Evolutionary conservation across 2,329 filamentous ascomycete species (phyloP).

Genomic region (Arthrobotrys megalospora): DNA sequence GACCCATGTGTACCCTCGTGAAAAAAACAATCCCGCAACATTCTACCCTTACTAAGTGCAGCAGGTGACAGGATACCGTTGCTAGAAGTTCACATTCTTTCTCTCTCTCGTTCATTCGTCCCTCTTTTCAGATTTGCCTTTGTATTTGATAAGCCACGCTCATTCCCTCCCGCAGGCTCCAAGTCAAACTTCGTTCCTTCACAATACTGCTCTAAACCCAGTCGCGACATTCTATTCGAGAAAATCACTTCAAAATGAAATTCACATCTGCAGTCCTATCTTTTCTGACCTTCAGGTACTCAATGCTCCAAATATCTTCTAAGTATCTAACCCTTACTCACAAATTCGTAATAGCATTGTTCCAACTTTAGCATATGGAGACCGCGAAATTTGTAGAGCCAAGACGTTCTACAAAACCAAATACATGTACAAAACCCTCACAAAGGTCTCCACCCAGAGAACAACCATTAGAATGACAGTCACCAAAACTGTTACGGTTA

Average conservation of each 20-base stretch:
- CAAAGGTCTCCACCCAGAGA: not conserved
- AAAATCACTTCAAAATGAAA: constrained; percentile 6
- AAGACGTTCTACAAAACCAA: not conserved
- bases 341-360: not conserved
- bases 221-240: too few relatives aligned
- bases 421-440: not conserved
- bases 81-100: too few relatives aligned
- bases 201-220: too few relatives aligned
- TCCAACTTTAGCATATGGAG: not conserved
- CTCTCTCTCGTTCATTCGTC: too few relatives aligned
- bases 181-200: too few relatives aligned
- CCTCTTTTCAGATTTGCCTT: too few relatives aligned
- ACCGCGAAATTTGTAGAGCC: not conserved
- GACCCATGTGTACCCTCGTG: too few relatives aligned
- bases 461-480: constrained; percentile 1
- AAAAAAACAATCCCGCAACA: too few relatives aligned
- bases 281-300: not conserved
- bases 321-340: not conserved
- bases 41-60: too few relatives aligned
- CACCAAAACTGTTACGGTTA: not conserved
- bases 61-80: too few relatives aligned
- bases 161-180: too few relatives aligned
- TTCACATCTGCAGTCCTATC: not conserved
- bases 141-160: too few relatives aligned
- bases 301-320: not conserved